Percentiles rank a stretch among this genome's conserved stretches.
These are phyloP conservation scores for Pichia sp. DNA, from an alignment of 1,139 yeast genomes.

Conservation along the genomic window DNA sequence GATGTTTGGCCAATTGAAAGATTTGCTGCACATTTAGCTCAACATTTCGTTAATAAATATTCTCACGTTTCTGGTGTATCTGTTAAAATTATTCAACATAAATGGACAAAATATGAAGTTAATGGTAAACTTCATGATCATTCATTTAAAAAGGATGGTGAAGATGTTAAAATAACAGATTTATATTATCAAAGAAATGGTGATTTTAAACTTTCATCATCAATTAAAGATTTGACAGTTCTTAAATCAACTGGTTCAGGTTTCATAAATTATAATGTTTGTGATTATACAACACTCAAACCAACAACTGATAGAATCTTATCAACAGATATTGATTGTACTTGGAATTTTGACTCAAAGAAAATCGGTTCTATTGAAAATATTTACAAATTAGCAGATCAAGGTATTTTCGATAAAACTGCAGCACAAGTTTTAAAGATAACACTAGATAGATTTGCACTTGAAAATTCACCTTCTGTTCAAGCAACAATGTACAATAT, in stretches of 20 bases:
- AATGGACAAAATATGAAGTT: slow-evolving; percentile 72
- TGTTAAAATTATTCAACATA: slow-evolving; percentile 58
- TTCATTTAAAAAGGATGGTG: slow-evolving; percentile 78
- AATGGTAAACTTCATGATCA: slow-evolving; percentile 73
- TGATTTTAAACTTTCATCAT: slow-evolving; percentile 53
- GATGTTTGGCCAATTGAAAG: slow-evolving; percentile 87
- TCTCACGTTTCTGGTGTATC: slow-evolving; percentile 67
- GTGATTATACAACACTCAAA: slow-evolving; percentile 81
- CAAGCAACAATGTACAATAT: slow-evolving; percentile 96
- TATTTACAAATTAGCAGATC: slow-evolving; percentile 45
- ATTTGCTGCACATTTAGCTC: slow-evolving; percentile 77
- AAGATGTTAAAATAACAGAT: slow-evolving; percentile 60
- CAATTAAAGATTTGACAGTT: slow-evolving; percentile 77
- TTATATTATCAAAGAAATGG: slow-evolving; percentile 46
- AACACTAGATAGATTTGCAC: slow-evolving; percentile 73
- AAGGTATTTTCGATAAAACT: slow-evolving; percentile 52
- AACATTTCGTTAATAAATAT: slow-evolving; percentile 73
- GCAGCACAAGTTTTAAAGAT: slow-evolving; percentile 54
- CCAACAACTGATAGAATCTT: slow-evolving; percentile 80
- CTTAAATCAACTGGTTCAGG: slow-evolving; percentile 91
- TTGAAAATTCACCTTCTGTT: slow-evolving; percentile 82
- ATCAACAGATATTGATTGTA: slow-evolving; percentile 77
- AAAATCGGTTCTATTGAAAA: slow-evolving; percentile 44
- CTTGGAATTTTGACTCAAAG: slow-evolving; percentile 59
- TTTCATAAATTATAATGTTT: slow-evolving; percentile 78